These are phyloP conservation scores for Paraglomus brasilianum DNA, from an alignment of 192 early-diverging fungal genomes.

Conservation along the genomic window DNA sequence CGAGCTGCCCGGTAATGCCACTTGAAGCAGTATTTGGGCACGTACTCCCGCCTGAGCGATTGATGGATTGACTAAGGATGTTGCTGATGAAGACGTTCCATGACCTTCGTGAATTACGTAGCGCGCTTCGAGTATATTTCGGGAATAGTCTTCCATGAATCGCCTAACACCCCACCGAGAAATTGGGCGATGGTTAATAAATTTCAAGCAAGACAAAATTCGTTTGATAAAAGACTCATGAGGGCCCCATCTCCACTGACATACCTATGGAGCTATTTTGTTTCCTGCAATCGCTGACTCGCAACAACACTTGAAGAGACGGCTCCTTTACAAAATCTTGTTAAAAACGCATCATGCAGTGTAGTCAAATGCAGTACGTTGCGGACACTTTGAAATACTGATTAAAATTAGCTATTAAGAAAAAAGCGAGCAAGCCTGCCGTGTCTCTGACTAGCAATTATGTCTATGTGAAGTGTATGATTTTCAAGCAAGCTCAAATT, in stretches of 20 bases:
- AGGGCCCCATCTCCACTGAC: conserved; percentile 62
- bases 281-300: conserved; percentile 29
- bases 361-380: conserved; percentile 75
- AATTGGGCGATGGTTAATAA: conserved; percentile 72
- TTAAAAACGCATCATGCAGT: conserved; percentile 83
- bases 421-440: no score
- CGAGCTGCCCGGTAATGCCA: neutral
- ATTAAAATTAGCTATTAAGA: no score
- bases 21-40: neutral
- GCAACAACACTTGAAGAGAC: conserved; percentile 59
- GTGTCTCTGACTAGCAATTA: no score
- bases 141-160: conserved; percentile 76
- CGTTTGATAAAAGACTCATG: no score
- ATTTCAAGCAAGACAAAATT: conserved; percentile 63
- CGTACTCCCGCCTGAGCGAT: neutral
- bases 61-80: conserved; percentile 21
- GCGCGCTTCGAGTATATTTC: conserved; percentile 36
- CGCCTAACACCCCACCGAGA: conserved; percentile 47
- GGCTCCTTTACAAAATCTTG: conserved; percentile 76
- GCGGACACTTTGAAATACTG: conserved; percentile 70
- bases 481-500: no score
- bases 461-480: no score
- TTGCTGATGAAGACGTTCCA: conserved; percentile 9
- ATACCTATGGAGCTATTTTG: conserved; percentile 24
- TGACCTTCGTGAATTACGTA: conserved; percentile 40